phyloP scores from a whole-genome alignment of 1,139 yeast species.

The Arxiozyma slooffiae region DNA sequence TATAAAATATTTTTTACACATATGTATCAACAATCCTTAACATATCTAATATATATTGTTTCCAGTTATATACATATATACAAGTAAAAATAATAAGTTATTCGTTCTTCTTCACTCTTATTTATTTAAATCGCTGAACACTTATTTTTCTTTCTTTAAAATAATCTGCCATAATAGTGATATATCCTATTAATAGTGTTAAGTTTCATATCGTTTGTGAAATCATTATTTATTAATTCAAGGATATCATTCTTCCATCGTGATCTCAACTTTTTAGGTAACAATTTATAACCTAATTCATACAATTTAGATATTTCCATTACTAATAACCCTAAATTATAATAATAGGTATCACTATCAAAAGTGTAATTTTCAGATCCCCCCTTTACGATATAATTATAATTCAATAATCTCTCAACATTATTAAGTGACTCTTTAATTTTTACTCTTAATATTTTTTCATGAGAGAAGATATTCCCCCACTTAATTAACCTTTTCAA shows the following conservation, averaged over 20 bases:
- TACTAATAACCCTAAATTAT: conserved; percentile 40
- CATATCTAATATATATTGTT: too few species aligned
- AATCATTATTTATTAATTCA: conserved; percentile 36
- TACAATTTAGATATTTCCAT: conserved; percentile 50
- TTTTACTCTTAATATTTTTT: conserved; percentile 17
- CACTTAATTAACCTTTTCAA: conserved; percentile 15
- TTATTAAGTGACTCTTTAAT: conserved; percentile 47
- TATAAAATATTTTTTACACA: neutral
- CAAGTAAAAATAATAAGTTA: too few species aligned
- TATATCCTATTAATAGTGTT: conserved; percentile 44
- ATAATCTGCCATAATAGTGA: conserved; percentile 40
- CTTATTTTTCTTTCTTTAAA: conserved; percentile 9
- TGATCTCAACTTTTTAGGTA: conserved; percentile 39
- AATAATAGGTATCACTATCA: conserved; percentile 12
- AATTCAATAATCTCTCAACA: conserved; percentile 44
- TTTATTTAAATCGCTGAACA: neutral
- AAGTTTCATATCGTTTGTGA: conserved; percentile 32
- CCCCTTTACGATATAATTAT: conserved; percentile 15
- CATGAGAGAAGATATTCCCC: conserved; percentile 23
- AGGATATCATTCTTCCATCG: conserved; percentile 52
- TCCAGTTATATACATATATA: too few species aligned
- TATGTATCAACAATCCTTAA: too few species aligned
- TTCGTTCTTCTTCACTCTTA: neutral
- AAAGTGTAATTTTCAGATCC: conserved; percentile 11
- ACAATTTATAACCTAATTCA: conserved; percentile 37